Base-by-base conservation (phyloP, 2,329 filamentous ascomycete species). In the Penicillium sp. region DNA sequence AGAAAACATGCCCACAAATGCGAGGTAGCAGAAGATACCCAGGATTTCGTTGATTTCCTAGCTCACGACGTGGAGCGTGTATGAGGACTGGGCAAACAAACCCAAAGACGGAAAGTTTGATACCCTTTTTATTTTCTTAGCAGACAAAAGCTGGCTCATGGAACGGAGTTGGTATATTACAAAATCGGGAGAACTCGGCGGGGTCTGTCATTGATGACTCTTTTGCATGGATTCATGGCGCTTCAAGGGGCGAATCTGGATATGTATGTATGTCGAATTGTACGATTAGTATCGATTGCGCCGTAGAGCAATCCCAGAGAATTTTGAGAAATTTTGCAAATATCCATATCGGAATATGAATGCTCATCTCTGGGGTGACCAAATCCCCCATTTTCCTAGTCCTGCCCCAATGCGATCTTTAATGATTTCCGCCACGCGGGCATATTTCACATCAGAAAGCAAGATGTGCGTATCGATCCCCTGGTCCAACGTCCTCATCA, bases 401-500 rank as follows among this genome's bases (percentile, higher is more conserved):
- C 67, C 65, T 50, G 63, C 58, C 0, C 74, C 75, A 4, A 66
- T 61, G 6, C 76, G 68, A 57, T 77, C 74, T 60, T 78, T 78
- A 37, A 76, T 68, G 6, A 77, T 68, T 60, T 78, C 75, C 1
- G 75, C 64, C 16, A 76, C 64, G 33, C 59, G 56, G 7, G 59
- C 58, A 11, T 49, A 54, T 47, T 65, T 64, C 19, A 67, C 61
- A 43, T 59, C 62, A 19, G 75, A 75, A 24, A 76, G 49, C 16
- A 78, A 58, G 1, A 78, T 52, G 65, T 78, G 75, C 1, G 64
- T 66, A 65, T 78, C 76, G 42, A 75, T 70, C 0, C 74, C 74
- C 52, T 75, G 72, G 52, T 77, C 74, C 16, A 78, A 35, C 2
- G 71, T 71, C 46, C 67, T 69, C 62, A 72, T 69, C 21, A 76